Conservation (phyloP, 2,329 filamentous ascomycete genomes). For the Fusarium palustre region DNA sequence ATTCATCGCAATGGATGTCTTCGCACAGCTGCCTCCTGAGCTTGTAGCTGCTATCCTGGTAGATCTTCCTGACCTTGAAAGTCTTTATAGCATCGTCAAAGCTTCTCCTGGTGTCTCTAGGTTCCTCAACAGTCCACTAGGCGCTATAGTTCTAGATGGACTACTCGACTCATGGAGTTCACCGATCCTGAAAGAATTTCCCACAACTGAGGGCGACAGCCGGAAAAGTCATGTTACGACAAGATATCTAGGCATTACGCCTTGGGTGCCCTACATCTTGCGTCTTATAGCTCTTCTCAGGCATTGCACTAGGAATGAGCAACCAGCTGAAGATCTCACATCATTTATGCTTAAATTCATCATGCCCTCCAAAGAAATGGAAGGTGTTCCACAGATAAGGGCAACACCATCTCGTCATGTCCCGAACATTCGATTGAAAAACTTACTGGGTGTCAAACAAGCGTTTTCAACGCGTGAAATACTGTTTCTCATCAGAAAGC, state of each 20-base stretch:
- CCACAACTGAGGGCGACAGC: neutral
- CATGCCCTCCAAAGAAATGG: neutral
- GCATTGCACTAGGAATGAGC: neutral
- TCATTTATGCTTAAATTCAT: conserved; percentile 15
- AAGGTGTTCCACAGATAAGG: conserved; percentile 5
- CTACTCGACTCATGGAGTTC: conserved; percentile 19
- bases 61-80: conserved; percentile 11
- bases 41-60: conserved; percentile 19
- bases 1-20: conserved; percentile 13
- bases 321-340: conserved; percentile 1
- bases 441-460: neutral
- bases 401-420: conserved; percentile 3
- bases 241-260: neutral
- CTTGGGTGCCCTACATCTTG: conserved; percentile 29
- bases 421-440: conserved; percentile 5
- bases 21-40: conserved; percentile 17
- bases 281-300: conserved; percentile 27
- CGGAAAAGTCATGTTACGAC: neutral
- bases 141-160: conserved; percentile 12
- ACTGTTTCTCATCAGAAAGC: conserved; percentile 15
- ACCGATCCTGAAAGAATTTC: neutral
- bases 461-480: conserved; percentile 3
- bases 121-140: conserved; percentile 18
- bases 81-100: conserved; percentile 3
- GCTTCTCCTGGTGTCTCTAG: conserved; percentile 20